These are phyloP conservation scores for Kazachstania bromeliacearum DNA, from an alignment of 805 yeast species.

Conservation along the genomic window DNA sequence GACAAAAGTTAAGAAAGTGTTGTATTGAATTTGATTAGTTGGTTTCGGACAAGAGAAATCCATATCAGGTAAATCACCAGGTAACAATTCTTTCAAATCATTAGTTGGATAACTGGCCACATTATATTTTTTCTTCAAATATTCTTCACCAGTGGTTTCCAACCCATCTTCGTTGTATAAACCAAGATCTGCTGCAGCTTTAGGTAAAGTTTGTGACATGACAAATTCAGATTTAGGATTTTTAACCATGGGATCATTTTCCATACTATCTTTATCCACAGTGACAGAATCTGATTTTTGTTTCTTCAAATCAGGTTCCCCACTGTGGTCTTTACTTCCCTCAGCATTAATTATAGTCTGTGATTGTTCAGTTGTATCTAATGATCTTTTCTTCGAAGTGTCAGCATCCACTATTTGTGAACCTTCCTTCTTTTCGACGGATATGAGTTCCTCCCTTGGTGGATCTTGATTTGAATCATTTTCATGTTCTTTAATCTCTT, in stretches of 20 bases:
- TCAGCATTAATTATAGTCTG: no score
- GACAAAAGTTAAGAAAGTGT: conserved; percentile 74
- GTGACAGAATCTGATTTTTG: not conserved
- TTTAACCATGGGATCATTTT: conserved; percentile 49
- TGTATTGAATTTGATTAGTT: conserved; percentile 82
- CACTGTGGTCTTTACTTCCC: no score
- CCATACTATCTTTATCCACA: conserved; percentile 22
- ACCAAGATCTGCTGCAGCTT: conserved; percentile 55
- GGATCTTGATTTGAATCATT: no score
- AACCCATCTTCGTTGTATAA: conserved; percentile 56
- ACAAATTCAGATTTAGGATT: conserved; percentile 75
- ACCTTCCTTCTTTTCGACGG: no score
- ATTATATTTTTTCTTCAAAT: conserved; percentile 63
- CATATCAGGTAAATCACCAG: conserved; percentile 80
- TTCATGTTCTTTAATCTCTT: no score
- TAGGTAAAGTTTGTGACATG: conserved; percentile 56
- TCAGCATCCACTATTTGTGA: no score
- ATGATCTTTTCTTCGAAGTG: no score
- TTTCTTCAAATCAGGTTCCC: not conserved
- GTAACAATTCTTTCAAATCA: conserved; percentile 65
- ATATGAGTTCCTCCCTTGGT: no score
- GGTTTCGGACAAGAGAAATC: conserved; percentile 82
- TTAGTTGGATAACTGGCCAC: conserved; percentile 84
- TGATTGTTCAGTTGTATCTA: no score
- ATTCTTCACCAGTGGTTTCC: conserved; percentile 64